Percentiles rank a stretch among this genome's conserved stretches.
phyloP scores from a whole-genome alignment of 1,284 basidiomycete species.

The Cutaneotrichosporon cyanovorans region DNA sequence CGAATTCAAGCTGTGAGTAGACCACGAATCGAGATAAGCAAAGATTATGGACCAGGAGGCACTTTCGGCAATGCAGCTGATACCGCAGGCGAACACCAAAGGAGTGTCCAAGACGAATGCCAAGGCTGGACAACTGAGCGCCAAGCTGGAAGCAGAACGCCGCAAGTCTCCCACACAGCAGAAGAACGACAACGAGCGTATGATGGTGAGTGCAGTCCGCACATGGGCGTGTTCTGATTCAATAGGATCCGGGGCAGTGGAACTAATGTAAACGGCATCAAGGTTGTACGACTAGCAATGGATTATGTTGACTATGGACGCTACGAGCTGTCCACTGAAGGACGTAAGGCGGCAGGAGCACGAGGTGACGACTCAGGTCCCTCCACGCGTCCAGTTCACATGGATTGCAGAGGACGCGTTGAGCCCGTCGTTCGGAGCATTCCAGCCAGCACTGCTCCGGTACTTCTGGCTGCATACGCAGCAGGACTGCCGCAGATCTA shows the following conservation, averaged over 20 bases:
- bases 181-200: constrained; percentile 23
- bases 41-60: background rate
- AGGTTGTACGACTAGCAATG: background rate
- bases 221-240: background rate
- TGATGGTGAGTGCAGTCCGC: constrained; percentile 36
- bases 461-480: no score
- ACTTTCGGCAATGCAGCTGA: background rate
- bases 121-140: constrained; percentile 38
- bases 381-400: background rate
- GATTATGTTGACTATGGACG: no score
- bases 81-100: constrained; percentile 33
- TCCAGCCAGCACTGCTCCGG: no score
- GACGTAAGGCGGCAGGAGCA: background rate
- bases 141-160: constrained; percentile 36
- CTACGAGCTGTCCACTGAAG: no score
- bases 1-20: constrained; percentile 39
- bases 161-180: background rate
- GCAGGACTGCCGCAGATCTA: no score
- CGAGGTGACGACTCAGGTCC: background rate
- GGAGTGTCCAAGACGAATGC: constrained; percentile 40
- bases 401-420: background rate
- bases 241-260: constrained; percentile 17
- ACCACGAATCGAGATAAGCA: background rate
- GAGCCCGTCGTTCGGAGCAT: no score
- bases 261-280: constrained; percentile 8